These are phyloP conservation scores for Aspergillus pseudoglaucus DNA, from an alignment of 2,329 filamentous ascomycete genomes.

Conservation along the genomic window DNA sequence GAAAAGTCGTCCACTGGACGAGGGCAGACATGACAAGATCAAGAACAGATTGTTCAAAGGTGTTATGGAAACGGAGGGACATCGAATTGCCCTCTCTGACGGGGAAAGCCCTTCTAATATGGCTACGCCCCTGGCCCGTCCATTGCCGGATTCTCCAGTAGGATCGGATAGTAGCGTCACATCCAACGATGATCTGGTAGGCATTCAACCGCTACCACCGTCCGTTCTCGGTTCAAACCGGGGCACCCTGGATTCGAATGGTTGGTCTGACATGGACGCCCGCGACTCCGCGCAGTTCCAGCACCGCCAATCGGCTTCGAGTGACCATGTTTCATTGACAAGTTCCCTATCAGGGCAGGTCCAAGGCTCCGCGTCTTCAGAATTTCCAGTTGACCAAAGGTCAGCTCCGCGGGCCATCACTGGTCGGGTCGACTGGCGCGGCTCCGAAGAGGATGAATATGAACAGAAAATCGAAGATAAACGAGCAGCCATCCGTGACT, in stretches of 20 bases:
- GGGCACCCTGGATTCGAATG: slow-evolving; percentile 20
- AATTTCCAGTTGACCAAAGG: slow-evolving; percentile 26
- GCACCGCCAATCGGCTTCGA: slow-evolving; percentile 19
- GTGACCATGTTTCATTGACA: slow-evolving; percentile 16
- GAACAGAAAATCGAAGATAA: slow-evolving; percentile 37
- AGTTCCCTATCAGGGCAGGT: slow-evolving; percentile 18
- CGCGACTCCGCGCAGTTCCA: slow-evolving; percentile 13
- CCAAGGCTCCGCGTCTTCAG: slow-evolving; percentile 15
- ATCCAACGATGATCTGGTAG: slow-evolving; percentile 29
- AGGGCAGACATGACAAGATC: slow-evolving; percentile 30
- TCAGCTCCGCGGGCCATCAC: slow-evolving; percentile 37
- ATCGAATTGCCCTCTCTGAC: slow-evolving; percentile 27
- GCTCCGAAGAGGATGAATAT: slow-evolving; percentile 31
- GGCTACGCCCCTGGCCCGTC: slow-evolving; percentile 49
- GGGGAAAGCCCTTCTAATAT: slow-evolving; percentile 50
- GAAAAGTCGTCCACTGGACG: slow-evolving; percentile 21
- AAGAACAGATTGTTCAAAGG: slow-evolving; percentile 40
- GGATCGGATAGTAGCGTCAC: slow-evolving; percentile 22
- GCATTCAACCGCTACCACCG: slow-evolving; percentile 38
- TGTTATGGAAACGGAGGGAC: slow-evolving; percentile 31
- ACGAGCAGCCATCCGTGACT: slow-evolving; percentile 41
- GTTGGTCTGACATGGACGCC: slow-evolving; percentile 21
- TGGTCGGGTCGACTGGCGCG: slow-evolving; percentile 33
- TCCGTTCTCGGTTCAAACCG: slow-evolving; percentile 36
- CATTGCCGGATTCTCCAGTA: slow-evolving; percentile 38